phyloP scores from a whole-genome alignment of 1,284 basidiomycete genomes.

The Cryptococcus amylolentus region DNA sequence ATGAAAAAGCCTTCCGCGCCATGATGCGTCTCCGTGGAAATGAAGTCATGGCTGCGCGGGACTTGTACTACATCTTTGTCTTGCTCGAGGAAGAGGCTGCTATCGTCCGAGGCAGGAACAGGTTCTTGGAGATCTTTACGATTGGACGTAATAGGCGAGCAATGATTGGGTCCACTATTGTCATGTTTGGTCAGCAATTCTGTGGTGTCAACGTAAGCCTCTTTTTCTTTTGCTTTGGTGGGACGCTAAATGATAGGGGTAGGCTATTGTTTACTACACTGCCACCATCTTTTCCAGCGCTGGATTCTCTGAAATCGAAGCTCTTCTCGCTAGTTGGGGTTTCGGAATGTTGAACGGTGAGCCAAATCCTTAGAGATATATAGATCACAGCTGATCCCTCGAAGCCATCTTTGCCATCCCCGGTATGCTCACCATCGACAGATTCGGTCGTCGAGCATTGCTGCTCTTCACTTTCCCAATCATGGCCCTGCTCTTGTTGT shows the following conservation, averaged over 20 bases:
- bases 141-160: slow-evolving; percentile 65
- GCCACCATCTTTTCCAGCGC: slow-evolving; percentile 64
- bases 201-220: slow-evolving; percentile 3
- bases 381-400: no score
- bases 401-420: slow-evolving; percentile 49
- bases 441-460: slow-evolving; percentile 68
- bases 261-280: slow-evolving; percentile 61
- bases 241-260: slow-evolving; percentile 23
- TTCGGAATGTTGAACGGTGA: slow-evolving; percentile 52
- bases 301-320: slow-evolving; percentile 38
- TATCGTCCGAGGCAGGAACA: not conserved
- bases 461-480: slow-evolving; percentile 54
- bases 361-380: no score
- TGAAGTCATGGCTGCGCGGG: slow-evolving; percentile 70
- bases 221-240: not conserved
- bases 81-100: slow-evolving; percentile 39
- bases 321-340: slow-evolving; percentile 61
- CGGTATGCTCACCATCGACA: slow-evolving; percentile 57
- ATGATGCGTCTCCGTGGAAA: slow-evolving; percentile 63
- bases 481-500: slow-evolving; percentile 44
- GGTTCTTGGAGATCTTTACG: slow-evolving; percentile 63
- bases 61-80: slow-evolving; percentile 54
- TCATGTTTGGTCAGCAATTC: slow-evolving; percentile 55
- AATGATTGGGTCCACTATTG: slow-evolving; percentile 62
- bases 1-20: slow-evolving; percentile 63